Evolutionary conservation across 1,284 basidiomycete species (phyloP).

Genomic region (Apiotrichum akiyoshidainum): DNA sequence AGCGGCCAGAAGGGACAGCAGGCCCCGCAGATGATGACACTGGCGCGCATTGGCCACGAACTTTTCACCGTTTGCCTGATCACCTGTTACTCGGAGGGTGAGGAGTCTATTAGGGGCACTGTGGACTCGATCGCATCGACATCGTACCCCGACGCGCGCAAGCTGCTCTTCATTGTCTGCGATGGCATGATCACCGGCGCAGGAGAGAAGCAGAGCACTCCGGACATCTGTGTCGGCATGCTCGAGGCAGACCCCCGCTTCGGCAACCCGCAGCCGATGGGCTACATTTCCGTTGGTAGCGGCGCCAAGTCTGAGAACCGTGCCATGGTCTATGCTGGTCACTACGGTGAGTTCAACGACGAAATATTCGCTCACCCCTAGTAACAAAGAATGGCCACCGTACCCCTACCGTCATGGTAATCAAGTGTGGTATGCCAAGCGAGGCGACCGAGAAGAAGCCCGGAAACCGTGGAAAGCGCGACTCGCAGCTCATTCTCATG

Average conservation of each 20-base stretch:
- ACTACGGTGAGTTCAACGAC: constrained; percentile 69
- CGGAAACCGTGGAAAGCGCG: constrained; percentile 96
- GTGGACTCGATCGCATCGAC: constrained; percentile 88
- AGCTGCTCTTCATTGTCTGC: constrained; percentile 90
- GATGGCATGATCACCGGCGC: constrained; percentile 99
- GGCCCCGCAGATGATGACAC: constrained; percentile 56
- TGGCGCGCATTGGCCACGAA: constrained; percentile 86
- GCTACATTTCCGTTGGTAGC: constrained; percentile 82
- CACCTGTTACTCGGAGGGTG: constrained; percentile 96
- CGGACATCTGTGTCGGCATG: constrained; percentile 90
- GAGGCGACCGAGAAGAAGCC: constrained; percentile 89
- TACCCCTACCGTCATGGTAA: constrained; percentile 91
- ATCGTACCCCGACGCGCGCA: constrained; percentile 84
- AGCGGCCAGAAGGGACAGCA: background rate
- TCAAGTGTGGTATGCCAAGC: constrained; percentile 84
- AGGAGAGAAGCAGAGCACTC: constrained; percentile 90
- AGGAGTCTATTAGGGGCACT: constrained; percentile 85
- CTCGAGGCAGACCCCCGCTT: constrained; percentile 92
- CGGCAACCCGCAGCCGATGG: constrained; percentile 94
- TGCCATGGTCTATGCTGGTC: constrained; percentile 98
- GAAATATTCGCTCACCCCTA: constrained; percentile 10
- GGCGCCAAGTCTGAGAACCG: constrained; percentile 88
- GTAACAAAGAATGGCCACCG: constrained; percentile 64
- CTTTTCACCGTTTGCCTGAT: constrained; percentile 92
- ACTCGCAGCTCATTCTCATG: constrained; percentile 98